phyloP scores from a whole-genome alignment of 306 rosid species.

The Cicer arietinum region DNA sequence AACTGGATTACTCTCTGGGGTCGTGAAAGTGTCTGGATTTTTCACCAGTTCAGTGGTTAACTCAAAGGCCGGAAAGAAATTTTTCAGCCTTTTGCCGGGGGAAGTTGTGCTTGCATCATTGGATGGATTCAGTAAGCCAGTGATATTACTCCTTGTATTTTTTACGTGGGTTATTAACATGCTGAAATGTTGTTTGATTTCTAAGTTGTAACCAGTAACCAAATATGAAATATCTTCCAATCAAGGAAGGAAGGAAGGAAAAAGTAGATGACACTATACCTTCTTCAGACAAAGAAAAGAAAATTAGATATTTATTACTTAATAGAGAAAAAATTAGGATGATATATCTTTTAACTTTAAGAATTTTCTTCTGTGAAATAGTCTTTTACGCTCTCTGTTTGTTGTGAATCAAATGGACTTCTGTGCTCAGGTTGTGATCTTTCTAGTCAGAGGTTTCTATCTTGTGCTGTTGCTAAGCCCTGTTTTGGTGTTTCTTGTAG shows the following conservation, averaged over 20 bases:
- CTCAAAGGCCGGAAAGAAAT: slow-evolving; percentile 75
- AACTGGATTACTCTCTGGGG: slow-evolving; percentile 87
- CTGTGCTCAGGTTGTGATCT: background rate
- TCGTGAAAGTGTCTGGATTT: slow-evolving; percentile 76
- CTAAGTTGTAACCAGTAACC: slow-evolving; percentile 14
- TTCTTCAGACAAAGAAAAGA: slow-evolving; percentile 14
- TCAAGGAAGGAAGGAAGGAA: slow-evolving; percentile 31
- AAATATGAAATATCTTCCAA: slow-evolving; percentile 30
- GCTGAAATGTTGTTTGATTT: slow-evolving; percentile 34
- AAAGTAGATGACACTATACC: slow-evolving; percentile 21
- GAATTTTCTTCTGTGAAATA: slow-evolving; percentile 3
- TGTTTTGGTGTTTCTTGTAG: background rate
- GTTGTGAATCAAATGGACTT: slow-evolving; percentile 6
- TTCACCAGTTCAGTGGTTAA: slow-evolving; percentile 79
- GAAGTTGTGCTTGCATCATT: slow-evolving; percentile 92
- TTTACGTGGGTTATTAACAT: slow-evolving; percentile 18
- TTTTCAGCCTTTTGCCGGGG: slow-evolving; percentile 82
- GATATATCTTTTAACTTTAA: slow-evolving; percentile 18
- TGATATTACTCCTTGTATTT: slow-evolving; percentile 33
- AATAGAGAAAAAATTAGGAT: background rate
- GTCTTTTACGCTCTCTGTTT: background rate
- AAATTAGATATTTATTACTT: slow-evolving; percentile 18
- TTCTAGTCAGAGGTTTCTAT: background rate
- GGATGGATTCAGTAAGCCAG: slow-evolving; percentile 87
- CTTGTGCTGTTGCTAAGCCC: background rate